Conservation (phyloP, 2,329 filamentous ascomycete species). For the Neofusicoccum ribis region DNA sequence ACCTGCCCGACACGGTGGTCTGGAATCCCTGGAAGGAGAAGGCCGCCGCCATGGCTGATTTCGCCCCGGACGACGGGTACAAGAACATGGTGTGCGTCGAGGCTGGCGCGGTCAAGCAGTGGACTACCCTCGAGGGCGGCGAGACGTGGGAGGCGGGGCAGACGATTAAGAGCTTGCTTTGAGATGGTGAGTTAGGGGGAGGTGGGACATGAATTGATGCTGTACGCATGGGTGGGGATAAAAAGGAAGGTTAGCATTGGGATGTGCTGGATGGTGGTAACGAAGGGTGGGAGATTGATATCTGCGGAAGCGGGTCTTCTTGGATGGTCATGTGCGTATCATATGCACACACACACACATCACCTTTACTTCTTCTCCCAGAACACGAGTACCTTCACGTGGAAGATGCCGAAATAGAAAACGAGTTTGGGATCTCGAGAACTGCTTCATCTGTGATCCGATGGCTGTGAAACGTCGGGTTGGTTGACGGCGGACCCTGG, state of each 20-base stretch:
- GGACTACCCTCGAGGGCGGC: slow-evolving; percentile 82
- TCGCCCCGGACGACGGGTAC: slow-evolving; percentile 84
- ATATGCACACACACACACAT: not conserved
- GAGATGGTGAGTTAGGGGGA: not conserved
- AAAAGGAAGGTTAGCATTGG: no score
- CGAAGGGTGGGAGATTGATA: no score
- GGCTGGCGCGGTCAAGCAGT: slow-evolving; percentile 78
- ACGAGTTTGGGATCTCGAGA: not conserved
- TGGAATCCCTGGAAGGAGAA: slow-evolving; percentile 98
- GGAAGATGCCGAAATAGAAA: not conserved
- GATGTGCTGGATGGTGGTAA: no score
- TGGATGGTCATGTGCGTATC: not conserved
- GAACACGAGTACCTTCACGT: not conserved
- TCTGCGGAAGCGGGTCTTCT: not conserved
- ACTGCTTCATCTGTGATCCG: not conserved
- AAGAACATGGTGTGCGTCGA: slow-evolving; percentile 95
- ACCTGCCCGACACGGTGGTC: slow-evolving; percentile 82
- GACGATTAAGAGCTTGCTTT: slow-evolving; percentile 51
- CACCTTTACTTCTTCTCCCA: not conserved
- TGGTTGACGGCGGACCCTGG: no score
- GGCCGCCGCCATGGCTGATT: slow-evolving; percentile 78
- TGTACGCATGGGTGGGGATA: no score
- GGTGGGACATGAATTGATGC: no score
- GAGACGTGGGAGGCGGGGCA: slow-evolving; percentile 67
- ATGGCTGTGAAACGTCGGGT: no score